A percentile compares a stretch with the other conserved stretches of the same genome.
These are phyloP conservation scores for Mortierella sp. DNA, from an alignment of 371 early-diverging fungal genomes.

Conservation along the genomic window DNA sequence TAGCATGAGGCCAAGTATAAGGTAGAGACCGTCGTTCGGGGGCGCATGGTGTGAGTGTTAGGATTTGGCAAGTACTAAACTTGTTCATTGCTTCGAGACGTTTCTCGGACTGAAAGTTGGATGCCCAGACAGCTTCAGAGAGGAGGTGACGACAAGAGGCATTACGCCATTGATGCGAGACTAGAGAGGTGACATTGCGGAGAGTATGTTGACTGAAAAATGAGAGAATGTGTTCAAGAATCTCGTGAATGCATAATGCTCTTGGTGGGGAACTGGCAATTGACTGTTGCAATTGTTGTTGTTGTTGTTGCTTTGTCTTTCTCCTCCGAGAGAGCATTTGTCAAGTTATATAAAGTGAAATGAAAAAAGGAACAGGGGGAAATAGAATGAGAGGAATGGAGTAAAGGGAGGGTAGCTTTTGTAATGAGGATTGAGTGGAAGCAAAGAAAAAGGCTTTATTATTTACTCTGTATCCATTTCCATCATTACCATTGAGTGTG, in stretches of 20 bases:
- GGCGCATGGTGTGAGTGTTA: slow-evolving; percentile 22
- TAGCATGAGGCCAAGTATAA: slow-evolving; percentile 23
- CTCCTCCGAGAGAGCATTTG: background rate
- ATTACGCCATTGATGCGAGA: slow-evolving; percentile 17
- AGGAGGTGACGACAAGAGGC: slow-evolving; percentile 6
- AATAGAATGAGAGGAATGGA: background rate
- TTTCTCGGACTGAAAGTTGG: slow-evolving; percentile 27
- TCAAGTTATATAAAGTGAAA: background rate
- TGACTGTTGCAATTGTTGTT: background rate
- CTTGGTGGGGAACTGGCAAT: background rate
- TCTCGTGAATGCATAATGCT: slow-evolving; percentile 25
- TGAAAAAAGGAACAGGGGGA: background rate
- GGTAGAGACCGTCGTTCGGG: slow-evolving; percentile 13
- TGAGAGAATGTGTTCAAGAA: slow-evolving; percentile 33
- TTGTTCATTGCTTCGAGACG: slow-evolving; percentile 20
- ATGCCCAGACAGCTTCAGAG: slow-evolving; percentile 21
- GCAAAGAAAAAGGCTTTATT: background rate
- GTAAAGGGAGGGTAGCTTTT: background rate
- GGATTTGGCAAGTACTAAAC: slow-evolving; percentile 13
- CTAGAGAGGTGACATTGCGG: slow-evolving; percentile 9
- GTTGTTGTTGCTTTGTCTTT: background rate
- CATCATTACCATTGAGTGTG: too few species aligned
- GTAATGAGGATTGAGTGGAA: background rate
- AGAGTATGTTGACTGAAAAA: slow-evolving; percentile 26
- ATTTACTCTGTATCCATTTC: too few species aligned